phyloP scores from a whole-genome alignment of 169 alveolate genomes.

The Plasmodium reichenowi region DNA sequence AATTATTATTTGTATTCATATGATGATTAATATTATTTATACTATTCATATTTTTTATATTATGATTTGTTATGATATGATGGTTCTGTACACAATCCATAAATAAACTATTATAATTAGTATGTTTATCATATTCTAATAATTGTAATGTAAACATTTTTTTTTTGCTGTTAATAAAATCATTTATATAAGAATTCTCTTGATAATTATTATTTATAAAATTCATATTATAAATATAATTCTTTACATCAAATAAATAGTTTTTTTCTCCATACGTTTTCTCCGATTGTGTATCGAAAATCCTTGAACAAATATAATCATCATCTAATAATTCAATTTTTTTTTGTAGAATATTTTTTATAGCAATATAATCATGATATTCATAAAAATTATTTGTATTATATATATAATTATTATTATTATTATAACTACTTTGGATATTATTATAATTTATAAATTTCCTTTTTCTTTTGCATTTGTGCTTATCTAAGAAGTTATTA shows the following conservation, averaged over 20 bases:
- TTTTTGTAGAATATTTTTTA: constrained; percentile 36
- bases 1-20: too few relatives aligned
- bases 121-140: not conserved
- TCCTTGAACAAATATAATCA: constrained; percentile 32
- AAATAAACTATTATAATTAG: too few relatives aligned
- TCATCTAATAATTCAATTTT: constrained; percentile 52
- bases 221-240: constrained; percentile 31
- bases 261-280: constrained; percentile 53
- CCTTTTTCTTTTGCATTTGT: too few relatives aligned
- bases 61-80: too few relatives aligned
- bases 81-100: too few relatives aligned
- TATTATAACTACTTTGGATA: not conserved
- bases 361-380: not conserved
- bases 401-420: not conserved
- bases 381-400: constrained; percentile 25
- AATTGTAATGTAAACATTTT: not conserved
- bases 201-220: not conserved
- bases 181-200: constrained; percentile 9
- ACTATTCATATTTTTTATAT: too few relatives aligned
- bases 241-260: constrained; percentile 42
- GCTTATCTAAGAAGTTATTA: too few relatives aligned
- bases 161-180: not conserved
- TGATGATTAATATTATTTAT: too few relatives aligned
- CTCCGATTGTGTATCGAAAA: constrained; percentile 4
- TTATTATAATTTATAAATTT: too few relatives aligned